Evolutionary conservation across 495 filamentous ascomycete genomes (phyloP), one percentile per base, ranked within the genome.

Genomic region (Annulohypoxylon moriforme): DNA sequence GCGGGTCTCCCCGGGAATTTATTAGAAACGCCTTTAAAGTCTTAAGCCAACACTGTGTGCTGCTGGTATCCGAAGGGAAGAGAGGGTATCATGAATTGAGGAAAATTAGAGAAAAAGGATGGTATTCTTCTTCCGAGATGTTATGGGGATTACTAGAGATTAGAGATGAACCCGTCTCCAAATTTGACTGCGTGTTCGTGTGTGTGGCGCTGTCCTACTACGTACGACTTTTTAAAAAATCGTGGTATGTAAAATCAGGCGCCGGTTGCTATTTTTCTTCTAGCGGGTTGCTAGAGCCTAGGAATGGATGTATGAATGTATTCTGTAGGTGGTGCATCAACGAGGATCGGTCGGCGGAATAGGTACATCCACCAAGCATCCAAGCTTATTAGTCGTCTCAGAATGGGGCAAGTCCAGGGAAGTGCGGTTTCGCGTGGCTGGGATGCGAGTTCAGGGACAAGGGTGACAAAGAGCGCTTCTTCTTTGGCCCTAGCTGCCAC

Each of bases 191-290:
- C 34, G 67, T 53, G 14, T 34, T n/a, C 24, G 47, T 31, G 24
- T 59, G 65, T 50, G 64, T 66, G 42, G 56, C 59, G 66, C 31
- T 53, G 71, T 67, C 34, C 42, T 27, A 62, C 62, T 49, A 24
- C 46, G 47, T 38, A 61, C 22, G 47, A 49, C 29, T 44, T 8
- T 72, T 16, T 7, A 22, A 29, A 22, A 29, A 31, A 24, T 57
- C 25, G 60, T 69, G 22, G 77, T 81, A 76, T 31, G 76, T 57
- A 68, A 20, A 55, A 61, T 65, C 63, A 44, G 62, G 33, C 20
- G 42, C 38, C 69, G 74, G 77, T 77, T 82, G 81, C 76, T 77
- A 70, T 66, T 69, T 68, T 82, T 78, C 77, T 72, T 78, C 75
- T 80, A 53, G 70, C 66, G 60, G 61, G 66, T 74, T 74, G 61